Percentiles rank a stretch among this genome's conserved stretches.
Conservation (phyloP, 805 yeast genomes). For the Maudiozyma serrabonitensis region DNA sequence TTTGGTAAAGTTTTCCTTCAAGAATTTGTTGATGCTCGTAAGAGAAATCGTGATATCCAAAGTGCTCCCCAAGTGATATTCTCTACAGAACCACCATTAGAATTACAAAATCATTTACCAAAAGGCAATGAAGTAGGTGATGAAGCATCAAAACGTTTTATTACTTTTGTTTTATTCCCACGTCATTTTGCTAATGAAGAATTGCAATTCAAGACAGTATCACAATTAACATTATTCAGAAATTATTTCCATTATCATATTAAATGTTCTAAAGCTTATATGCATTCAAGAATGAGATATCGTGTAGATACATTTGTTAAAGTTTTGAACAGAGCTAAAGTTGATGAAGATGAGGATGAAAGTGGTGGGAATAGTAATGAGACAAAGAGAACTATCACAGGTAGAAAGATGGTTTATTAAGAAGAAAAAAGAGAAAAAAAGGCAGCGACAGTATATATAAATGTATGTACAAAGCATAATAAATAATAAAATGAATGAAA, state of each 20-base stretch:
- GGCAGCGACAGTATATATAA: not conserved
- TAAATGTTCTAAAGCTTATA: conserved; percentile 94
- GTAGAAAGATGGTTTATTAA: conserved; percentile 27
- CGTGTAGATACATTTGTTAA: conserved; percentile 90
- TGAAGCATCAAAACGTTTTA: conserved; percentile 35
- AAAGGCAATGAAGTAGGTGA: conserved; percentile 24
- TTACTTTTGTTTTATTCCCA: conserved; percentile 71
- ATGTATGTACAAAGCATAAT: not conserved
- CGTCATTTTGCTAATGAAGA: conserved; percentile 70
- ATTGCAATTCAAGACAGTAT: conserved; percentile 37
- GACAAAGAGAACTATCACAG: conserved; percentile 28
- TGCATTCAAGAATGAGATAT: conserved; percentile 97
- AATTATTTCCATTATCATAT: conserved; percentile 98
- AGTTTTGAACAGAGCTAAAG: conserved; percentile 92
- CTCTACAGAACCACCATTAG: conserved; percentile 92
- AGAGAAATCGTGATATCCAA: conserved; percentile 85
- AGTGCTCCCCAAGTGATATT: conserved; percentile 97
- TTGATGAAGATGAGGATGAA: conserved; percentile 73
- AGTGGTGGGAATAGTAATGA: conserved; percentile 4
- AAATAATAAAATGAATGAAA: not conserved
- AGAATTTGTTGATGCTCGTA: conserved; percentile 93
- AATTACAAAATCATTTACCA: conserved; percentile 36
- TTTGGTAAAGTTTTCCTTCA: conserved; percentile 84
- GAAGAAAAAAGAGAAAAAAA: not conserved
- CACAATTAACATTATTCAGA: conserved; percentile 86